These are phyloP conservation scores for Naganishia cerealis DNA, from an alignment of 1,284 basidiomycete species.

Conservation along the genomic window DNA sequence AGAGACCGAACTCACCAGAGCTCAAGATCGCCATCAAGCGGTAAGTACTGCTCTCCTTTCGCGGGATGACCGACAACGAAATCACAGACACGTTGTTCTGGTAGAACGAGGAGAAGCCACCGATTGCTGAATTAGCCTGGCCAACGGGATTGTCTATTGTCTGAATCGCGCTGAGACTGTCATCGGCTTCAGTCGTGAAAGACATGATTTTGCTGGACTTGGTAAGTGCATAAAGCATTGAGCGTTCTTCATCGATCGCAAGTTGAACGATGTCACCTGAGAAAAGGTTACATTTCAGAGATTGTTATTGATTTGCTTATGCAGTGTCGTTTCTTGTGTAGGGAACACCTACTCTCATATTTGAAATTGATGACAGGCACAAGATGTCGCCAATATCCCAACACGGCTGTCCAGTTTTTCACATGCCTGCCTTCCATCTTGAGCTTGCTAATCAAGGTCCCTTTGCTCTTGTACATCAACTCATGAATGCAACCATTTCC, in stretches of 20 bases:
- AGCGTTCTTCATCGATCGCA: conserved; percentile 43
- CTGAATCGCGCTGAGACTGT: conserved; percentile 20
- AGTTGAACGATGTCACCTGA: conserved; percentile 27
- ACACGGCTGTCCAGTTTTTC: conserved; percentile 30
- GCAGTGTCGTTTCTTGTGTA: neutral
- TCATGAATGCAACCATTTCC: conserved; percentile 31
- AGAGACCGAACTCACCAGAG: conserved; percentile 54
- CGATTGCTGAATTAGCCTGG: conserved; percentile 13
- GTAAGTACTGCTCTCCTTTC: conserved; percentile 56
- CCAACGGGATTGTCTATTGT: conserved; percentile 23
- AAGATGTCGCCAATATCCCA: conserved; percentile 31
- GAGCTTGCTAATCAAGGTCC: conserved; percentile 17
- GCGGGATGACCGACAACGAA: conserved; percentile 48
- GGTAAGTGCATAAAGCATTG: conserved; percentile 44
- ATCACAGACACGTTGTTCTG: conserved; percentile 36
- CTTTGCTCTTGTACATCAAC: conserved; percentile 30
- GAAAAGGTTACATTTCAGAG: neutral
- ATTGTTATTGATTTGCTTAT: neutral
- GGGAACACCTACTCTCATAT: conserved; percentile 15
- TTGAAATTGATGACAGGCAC: conserved; percentile 24
- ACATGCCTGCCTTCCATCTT: conserved; percentile 21
- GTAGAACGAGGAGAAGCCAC: conserved; percentile 16
- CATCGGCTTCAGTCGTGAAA: conserved; percentile 10
- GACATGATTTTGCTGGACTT: conserved; percentile 28
- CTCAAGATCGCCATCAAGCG: conserved; percentile 77